phyloP scores from a whole-genome alignment of 108 stramenopile genomes.

The Cyclostephanos tholiformis region DNA sequence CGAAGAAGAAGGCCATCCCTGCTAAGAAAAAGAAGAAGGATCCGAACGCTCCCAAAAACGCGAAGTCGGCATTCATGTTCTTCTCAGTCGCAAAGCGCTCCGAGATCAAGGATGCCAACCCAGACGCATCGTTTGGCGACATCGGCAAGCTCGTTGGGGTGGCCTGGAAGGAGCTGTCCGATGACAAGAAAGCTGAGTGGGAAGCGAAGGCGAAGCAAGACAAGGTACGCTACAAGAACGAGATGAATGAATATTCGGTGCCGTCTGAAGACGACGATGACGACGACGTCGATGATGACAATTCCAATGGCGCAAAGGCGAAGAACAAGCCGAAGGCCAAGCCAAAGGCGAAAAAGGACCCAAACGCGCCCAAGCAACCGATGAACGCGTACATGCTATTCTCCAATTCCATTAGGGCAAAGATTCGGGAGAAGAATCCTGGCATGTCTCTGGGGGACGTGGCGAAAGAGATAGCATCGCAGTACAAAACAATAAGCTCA shows the following conservation, averaged over 20 bases:
- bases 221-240: conserved; percentile 61
- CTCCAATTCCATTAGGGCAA: conserved; percentile 55
- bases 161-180: conserved; percentile 55
- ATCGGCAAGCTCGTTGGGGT: conserved; percentile 60
- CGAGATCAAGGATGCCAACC: conserved; percentile 64
- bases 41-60: conserved; percentile 52
- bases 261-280: conserved; percentile 44
- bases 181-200: conserved; percentile 58
- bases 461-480: conserved; percentile 58
- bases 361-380: conserved; percentile 64
- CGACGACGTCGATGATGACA: conserved; percentile 16
- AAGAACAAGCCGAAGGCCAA: conserved; percentile 11
- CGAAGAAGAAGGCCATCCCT: conserved; percentile 23
- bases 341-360: conserved; percentile 53
- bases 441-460: conserved; percentile 59
- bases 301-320: not conserved
- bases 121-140: conserved; percentile 71
- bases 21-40: conserved; percentile 56
- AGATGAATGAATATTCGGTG: conserved; percentile 44
- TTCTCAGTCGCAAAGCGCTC: conserved; percentile 36
- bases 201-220: conserved; percentile 64
- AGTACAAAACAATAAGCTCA: conserved; percentile 57
- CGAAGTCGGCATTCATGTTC: conserved; percentile 29
- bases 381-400: conserved; percentile 70
- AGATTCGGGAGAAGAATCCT: conserved; percentile 76